phyloP scores from a whole-genome alignment of 1,284 basidiomycete species.

The Neonothopanus nambi region DNA sequence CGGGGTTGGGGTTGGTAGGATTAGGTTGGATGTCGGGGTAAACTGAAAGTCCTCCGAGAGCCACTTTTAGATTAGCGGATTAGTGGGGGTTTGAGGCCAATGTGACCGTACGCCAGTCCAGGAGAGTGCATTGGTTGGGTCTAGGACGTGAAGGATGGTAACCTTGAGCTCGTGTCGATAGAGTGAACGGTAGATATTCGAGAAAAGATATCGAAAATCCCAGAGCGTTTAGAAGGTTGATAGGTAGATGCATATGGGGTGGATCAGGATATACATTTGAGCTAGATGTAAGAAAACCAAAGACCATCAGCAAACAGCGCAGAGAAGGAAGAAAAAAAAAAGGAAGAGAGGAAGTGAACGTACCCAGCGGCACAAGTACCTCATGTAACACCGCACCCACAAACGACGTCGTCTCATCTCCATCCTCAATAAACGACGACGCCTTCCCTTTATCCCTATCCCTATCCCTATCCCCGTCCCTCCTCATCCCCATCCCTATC shows the following conservation, averaged over 20 bases:
- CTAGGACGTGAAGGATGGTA: constrained; percentile 29
- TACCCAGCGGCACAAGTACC: constrained; percentile 41
- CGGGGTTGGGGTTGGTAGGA: no score
- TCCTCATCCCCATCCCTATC: no score
- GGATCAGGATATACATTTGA: constrained; percentile 23
- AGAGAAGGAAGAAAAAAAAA: not conserved
- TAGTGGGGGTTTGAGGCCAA: constrained; percentile 16
- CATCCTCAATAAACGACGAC: constrained; percentile 4
- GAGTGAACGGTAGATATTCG: constrained; percentile 21
- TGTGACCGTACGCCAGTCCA: constrained; percentile 30
- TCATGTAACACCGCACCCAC: constrained; percentile 49
- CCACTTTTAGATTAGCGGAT: no score
- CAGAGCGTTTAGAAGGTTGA: constrained; percentile 38
- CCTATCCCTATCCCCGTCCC: no score
- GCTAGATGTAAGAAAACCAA: constrained; percentile 12
- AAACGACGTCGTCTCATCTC: constrained; percentile 42
- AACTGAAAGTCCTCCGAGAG: no score
- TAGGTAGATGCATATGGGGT: constrained; percentile 33
- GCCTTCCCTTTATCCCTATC: no score
- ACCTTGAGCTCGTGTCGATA: not conserved
- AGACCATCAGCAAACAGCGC: not conserved
- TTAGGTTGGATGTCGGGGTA: no score
- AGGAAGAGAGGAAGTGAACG: not conserved
- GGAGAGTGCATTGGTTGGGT: constrained; percentile 33
- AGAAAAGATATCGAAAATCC: constrained; percentile 38